phyloP scores from a whole-genome alignment of 345 rosid species.

The Cardiospermum halicacabum region DNA sequence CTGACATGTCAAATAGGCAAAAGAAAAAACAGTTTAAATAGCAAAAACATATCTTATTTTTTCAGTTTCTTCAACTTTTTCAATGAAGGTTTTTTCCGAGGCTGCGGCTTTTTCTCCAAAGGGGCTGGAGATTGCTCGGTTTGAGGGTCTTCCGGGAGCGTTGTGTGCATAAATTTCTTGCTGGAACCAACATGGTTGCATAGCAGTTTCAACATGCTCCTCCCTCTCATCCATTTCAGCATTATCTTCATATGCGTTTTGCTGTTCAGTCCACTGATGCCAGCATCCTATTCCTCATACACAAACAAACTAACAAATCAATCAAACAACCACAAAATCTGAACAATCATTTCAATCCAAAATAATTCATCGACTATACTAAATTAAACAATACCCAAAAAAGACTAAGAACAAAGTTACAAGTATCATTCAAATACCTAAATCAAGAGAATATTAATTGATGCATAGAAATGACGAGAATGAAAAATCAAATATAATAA shows the following conservation, averaged over 20 bases:
- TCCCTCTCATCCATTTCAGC: conserved; percentile 98
- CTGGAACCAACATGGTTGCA: conserved; percentile 76
- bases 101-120: conserved; percentile 19
- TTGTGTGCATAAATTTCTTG: conserved; percentile 69
- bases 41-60: conserved; percentile 9
- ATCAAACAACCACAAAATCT: no score
- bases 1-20: background rate
- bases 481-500: no score
- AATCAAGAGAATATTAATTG: no score
- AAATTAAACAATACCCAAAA: no score
- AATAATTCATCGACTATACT: no score
- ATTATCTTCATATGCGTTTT: conserved; percentile 93
- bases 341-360: no score
- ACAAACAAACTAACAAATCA: background rate
- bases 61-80: conserved; percentile 19
- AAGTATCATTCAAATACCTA: no score
- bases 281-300: conserved; percentile 50
- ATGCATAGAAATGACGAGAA: no score
- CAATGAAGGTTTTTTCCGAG: conserved; percentile 20
- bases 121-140: conserved; percentile 23
- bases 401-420: no score
- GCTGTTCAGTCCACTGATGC: conserved; percentile 62
- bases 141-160: conserved; percentile 67
- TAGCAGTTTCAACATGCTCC: conserved; percentile 71
- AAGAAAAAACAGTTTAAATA: background rate